Evolutionary conservation across 202 grass and related monocot species (phyloP).

Genomic region (Eragrostis tef): DNA sequence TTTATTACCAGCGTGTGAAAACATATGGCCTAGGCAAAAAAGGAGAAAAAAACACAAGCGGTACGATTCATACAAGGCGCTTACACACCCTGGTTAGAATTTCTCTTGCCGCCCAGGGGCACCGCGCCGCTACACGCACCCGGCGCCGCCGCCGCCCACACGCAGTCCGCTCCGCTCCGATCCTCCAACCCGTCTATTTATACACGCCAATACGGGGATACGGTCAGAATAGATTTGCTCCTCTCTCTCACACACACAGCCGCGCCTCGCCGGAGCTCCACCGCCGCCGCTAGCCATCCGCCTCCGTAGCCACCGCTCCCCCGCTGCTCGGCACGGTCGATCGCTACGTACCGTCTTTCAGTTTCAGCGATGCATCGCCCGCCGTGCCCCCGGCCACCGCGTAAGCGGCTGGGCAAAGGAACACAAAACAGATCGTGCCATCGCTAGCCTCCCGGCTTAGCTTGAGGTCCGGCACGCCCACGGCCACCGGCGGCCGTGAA

Average conservation of each 20-base stretch:
- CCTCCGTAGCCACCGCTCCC: neutral
- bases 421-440: too few relatives aligned
- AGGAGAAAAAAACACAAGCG: too few relatives aligned
- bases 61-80: neutral
- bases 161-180: slow-evolving; percentile 22
- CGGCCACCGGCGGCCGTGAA: too few relatives aligned
- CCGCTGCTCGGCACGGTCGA: too few relatives aligned
- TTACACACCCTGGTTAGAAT: slow-evolving; percentile 9
- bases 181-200: slow-evolving; percentile 40
- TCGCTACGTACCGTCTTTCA: too few relatives aligned
- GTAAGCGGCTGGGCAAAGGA: too few relatives aligned
- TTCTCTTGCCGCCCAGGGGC: slow-evolving; percentile 9
- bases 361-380: too few relatives aligned
- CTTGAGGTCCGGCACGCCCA: too few relatives aligned
- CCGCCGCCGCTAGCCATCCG: slow-evolving; percentile 30
- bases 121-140: slow-evolving; percentile 39
- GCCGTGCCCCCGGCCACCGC: too few relatives aligned
- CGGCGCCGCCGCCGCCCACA: slow-evolving; percentile 42
- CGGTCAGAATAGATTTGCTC: neutral
- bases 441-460: too few relatives aligned
- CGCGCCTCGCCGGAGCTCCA: slow-evolving; percentile 56
- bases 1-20: neutral
- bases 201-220: slow-evolving; percentile 26
- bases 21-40: neutral
- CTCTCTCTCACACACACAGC: neutral